These are phyloP conservation scores for Cladosporium sp. DNA, from an alignment of 2,329 filamentous ascomycete genomes.

Conservation along the genomic window DNA sequence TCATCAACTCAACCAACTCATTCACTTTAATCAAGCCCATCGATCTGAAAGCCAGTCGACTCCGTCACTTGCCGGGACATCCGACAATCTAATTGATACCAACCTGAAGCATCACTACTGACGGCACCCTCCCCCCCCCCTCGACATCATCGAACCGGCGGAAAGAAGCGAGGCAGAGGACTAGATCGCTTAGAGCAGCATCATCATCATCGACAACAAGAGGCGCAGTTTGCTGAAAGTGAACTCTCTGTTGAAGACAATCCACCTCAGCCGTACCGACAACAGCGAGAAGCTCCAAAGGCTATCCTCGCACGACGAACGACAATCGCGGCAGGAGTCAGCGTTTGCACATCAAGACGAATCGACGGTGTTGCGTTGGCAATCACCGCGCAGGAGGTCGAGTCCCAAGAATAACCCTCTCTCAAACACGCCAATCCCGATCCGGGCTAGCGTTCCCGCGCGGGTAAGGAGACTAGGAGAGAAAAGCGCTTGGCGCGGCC, in stretches of 20 bases:
- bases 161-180: neutral
- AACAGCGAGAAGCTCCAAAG: too few relatives aligned
- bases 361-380: neutral
- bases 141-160: neutral
- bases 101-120: neutral
- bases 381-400: neutral
- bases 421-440: neutral
- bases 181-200: neutral
- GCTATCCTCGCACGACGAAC: neutral
- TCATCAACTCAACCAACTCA: too few relatives aligned
- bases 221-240: neutral
- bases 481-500: neutral
- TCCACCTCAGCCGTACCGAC: too few relatives aligned
- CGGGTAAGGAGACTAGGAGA: neutral
- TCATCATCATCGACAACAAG: neutral
- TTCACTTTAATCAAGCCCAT: too few relatives aligned
- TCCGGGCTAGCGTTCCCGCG: neutral
- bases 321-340: neutral
- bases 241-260: neutral
- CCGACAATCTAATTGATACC: conserved; percentile 3
- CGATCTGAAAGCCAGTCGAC: too few relatives aligned
- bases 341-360: neutral
- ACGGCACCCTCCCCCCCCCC: neutral
- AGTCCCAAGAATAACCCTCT: neutral
- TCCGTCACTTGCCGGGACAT: neutral